phyloP scores from a whole-genome alignment of 148 eudicot genomes.

The Camellia japonica region DNA sequence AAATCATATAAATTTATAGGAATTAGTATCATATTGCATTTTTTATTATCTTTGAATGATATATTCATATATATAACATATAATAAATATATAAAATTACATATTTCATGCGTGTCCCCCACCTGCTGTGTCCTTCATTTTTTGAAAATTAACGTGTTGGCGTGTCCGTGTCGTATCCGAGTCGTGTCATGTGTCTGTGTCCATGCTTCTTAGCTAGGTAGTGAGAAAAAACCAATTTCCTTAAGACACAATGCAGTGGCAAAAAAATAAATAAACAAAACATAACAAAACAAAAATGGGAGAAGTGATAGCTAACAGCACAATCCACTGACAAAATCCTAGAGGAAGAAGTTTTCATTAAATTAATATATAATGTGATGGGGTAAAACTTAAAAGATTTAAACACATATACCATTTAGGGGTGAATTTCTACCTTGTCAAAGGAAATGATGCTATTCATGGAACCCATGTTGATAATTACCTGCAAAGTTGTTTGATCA shows the following conservation, averaged over 20 bases:
- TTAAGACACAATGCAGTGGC: background rate
- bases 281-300: background rate
- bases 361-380: background rate
- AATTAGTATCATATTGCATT: too few species aligned
- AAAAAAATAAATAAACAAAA: slow-evolving; percentile 1
- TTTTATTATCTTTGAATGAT: too few species aligned
- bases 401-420: background rate
- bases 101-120: too few species aligned
- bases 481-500: slow-evolving; percentile 36
- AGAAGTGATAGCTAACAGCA: slow-evolving; percentile 1
- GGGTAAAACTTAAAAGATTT: background rate
- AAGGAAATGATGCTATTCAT: slow-evolving; percentile 82
- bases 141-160: too few species aligned
- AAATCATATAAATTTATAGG: background rate
- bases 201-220: background rate
- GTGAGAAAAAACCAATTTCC: background rate
- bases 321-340: background rate
- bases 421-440: slow-evolving; percentile 59
- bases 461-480: slow-evolving; percentile 64
- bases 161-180: too few species aligned
- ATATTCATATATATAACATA: too few species aligned
- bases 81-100: too few species aligned
- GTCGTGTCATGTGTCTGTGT: too few species aligned
- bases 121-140: too few species aligned
- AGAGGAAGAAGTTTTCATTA: background rate